Conservation (phyloP, 2,329 filamentous ascomycete species). For the Clonostachys sp. region DNA sequence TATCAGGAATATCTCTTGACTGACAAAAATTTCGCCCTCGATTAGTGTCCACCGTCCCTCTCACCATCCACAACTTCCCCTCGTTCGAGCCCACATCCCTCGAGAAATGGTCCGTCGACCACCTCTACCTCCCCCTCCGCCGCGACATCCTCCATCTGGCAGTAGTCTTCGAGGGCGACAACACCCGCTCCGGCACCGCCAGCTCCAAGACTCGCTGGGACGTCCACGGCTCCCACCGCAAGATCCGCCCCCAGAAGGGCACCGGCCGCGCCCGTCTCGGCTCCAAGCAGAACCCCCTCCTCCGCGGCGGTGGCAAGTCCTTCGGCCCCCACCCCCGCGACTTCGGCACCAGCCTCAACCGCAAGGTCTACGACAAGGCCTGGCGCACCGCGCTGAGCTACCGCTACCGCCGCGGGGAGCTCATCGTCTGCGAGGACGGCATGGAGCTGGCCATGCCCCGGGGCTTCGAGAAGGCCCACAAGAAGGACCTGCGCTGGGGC, state of each 20-base stretch:
- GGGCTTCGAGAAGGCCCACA: conserved; percentile 40
- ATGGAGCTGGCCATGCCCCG: conserved; percentile 60
- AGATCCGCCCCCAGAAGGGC: conserved; percentile 85
- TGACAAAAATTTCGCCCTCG: conserved; percentile 4
- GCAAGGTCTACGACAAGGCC: conserved; percentile 91
- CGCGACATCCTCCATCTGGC: conserved; percentile 91
- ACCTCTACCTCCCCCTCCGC: conserved; percentile 82
- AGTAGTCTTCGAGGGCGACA: conserved; percentile 88
- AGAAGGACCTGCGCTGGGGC: conserved; percentile 36
- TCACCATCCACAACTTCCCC: conserved; percentile 89
- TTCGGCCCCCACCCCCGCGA: conserved; percentile 91
- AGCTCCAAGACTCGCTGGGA: conserved; percentile 77
- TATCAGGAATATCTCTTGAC: background rate
- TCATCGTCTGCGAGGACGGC: conserved; percentile 78
- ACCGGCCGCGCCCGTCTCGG: conserved; percentile 75
- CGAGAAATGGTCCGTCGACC: conserved; percentile 72
- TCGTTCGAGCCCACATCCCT: conserved; percentile 78
- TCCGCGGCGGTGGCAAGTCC: conserved; percentile 79
- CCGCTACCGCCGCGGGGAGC: conserved; percentile 80
- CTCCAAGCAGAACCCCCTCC: conserved; percentile 74
- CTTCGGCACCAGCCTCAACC: conserved; percentile 77
- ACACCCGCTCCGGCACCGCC: conserved; percentile 81
- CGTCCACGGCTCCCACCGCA: conserved; percentile 76
- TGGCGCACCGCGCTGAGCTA: conserved; percentile 94
- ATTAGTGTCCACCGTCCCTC: conserved; percentile 60